These are phyloP conservation scores for Narthecium ossifragum DNA, from an alignment of 106 monocot species.

Conservation along the genomic window DNA sequence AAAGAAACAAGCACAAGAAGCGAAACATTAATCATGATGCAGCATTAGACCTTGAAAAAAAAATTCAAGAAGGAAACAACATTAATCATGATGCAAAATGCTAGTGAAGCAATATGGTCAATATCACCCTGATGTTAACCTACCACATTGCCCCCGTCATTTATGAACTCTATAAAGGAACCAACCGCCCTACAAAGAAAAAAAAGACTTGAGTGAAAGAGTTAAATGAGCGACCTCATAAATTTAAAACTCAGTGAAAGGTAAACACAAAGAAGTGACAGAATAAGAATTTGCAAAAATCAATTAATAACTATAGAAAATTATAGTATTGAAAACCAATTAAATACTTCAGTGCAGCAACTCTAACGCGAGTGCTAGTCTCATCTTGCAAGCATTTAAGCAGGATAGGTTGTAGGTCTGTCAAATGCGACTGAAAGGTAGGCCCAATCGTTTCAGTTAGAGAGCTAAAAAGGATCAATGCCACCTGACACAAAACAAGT, in stretches of 20 bases:
- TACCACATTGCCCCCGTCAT: conserved; percentile 82
- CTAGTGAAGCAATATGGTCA: too few relatives aligned
- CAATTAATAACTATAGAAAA: conserved; percentile 5
- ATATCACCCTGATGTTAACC: too few relatives aligned
- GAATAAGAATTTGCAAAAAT: neutral
- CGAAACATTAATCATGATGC: too few relatives aligned
- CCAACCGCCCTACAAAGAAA: conserved; percentile 80
- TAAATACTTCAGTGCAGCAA: conserved; percentile 94
- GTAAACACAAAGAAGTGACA: neutral
- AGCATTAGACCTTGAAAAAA: too few relatives aligned
- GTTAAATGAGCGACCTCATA: neutral
- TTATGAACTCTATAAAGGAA: conserved; percentile 91
- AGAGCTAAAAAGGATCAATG: conserved; percentile 93
- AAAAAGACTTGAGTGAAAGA: too few relatives aligned
- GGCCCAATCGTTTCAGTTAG: conserved; percentile 93
- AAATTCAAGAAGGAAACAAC: too few relatives aligned
- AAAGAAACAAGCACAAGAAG: too few relatives aligned
- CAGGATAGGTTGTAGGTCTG: conserved; percentile 69
- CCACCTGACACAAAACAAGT: conserved; percentile 48
- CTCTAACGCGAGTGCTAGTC: conserved; percentile 77
- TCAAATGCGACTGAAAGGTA: conserved; percentile 81
- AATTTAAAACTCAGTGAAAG: neutral
- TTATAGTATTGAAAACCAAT: conserved; percentile 4
- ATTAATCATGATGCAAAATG: too few relatives aligned
- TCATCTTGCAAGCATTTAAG: conserved; percentile 96